A percentile compares a stretch with the other conserved stretches of the same genome.
Conservation (phyloP, 805 yeast genomes). For the Candida golubevii region DNA sequence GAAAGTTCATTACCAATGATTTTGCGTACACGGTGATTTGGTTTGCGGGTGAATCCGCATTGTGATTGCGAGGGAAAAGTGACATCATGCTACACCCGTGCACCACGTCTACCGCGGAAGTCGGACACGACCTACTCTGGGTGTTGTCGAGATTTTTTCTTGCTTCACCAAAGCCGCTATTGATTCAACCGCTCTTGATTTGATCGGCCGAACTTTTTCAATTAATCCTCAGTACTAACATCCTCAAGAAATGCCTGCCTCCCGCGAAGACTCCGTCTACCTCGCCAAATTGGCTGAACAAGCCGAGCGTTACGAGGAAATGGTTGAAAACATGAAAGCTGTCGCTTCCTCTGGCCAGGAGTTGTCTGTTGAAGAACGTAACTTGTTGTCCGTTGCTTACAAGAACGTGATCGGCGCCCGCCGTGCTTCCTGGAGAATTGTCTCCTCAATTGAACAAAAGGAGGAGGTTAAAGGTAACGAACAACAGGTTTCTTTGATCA, state of each 20-base stretch:
- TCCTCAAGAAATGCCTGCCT: conserved; percentile 52
- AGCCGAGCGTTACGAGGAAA: conserved; percentile 99
- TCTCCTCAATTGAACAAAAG: conserved; percentile 95
- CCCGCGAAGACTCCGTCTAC: conserved; percentile 97
- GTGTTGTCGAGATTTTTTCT: conserved; percentile 18
- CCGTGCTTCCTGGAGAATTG: conserved; percentile 99
- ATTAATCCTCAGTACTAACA: conserved; percentile 13
- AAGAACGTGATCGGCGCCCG: conserved; percentile 98
- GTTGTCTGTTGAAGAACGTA: conserved; percentile 95
- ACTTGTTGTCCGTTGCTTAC: conserved; percentile 93
- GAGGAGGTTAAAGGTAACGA: conserved; percentile 96
- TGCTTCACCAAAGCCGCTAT: conserved; percentile 1
- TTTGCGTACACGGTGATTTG: too few relatives aligned
- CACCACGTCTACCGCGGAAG: conserved; percentile 18
- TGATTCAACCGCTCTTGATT: not conserved
- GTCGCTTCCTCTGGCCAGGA: conserved; percentile 96
- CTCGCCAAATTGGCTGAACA: conserved; percentile 98
- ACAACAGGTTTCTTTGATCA: conserved; percentile 81
- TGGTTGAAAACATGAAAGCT: conserved; percentile 97
- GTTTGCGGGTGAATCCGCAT: conserved; percentile 7
- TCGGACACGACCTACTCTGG: conserved; percentile 19
- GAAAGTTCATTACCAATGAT: too few relatives aligned
- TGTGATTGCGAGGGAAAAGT: conserved; percentile 5
- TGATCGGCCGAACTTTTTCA: not conserved
- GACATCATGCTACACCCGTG: conserved; percentile 15